Percentiles rank a stretch among this genome's conserved stretches.
Conservation (phyloP, 2,329 filamentous ascomycete species). For the Xylaria sp. region DNA sequence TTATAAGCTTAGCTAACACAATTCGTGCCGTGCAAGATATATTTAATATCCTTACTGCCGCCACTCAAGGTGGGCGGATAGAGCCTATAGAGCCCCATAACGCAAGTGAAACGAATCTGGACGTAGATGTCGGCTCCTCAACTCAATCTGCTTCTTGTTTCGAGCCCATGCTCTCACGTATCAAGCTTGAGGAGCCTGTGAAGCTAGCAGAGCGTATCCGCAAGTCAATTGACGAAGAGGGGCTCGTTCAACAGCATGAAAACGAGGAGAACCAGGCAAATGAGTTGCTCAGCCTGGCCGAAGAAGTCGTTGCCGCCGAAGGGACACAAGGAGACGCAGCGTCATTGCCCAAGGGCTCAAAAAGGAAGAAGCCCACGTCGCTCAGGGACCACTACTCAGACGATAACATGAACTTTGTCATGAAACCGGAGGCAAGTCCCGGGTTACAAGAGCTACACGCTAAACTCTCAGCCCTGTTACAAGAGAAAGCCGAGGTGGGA, state of each 20-base stretch:
- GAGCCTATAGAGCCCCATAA: background rate
- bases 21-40: conserved; percentile 79
- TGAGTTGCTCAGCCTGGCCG: conserved; percentile 77
- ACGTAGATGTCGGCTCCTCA: conserved; percentile 6
- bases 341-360: conserved; percentile 63
- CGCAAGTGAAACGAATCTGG: background rate
- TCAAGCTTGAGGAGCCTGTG: conserved; percentile 73
- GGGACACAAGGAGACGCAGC: conserved; percentile 66
- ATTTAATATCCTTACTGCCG: conserved; percentile 55
- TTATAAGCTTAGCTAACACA: conserved; percentile 84
- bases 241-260: conserved; percentile 81
- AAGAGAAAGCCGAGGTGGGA: conserved; percentile 70
- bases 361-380: conserved; percentile 57
- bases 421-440: conserved; percentile 74
- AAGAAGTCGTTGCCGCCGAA: conserved; percentile 74
- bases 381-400: conserved; percentile 67
- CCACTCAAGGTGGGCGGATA: conserved; percentile 33
- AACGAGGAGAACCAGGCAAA: conserved; percentile 77
- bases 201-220: conserved; percentile 77
- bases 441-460: conserved; percentile 74
- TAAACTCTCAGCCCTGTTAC: conserved; percentile 67
- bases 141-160: conserved; percentile 39
- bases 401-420: conserved; percentile 70
- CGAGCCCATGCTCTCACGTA: conserved; percentile 54
- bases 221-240: conserved; percentile 90